phyloP scores from a whole-genome alignment of 2,329 filamentous ascomycete genomes.

The Nothophaeocryptopus gaeumannii region DNA sequence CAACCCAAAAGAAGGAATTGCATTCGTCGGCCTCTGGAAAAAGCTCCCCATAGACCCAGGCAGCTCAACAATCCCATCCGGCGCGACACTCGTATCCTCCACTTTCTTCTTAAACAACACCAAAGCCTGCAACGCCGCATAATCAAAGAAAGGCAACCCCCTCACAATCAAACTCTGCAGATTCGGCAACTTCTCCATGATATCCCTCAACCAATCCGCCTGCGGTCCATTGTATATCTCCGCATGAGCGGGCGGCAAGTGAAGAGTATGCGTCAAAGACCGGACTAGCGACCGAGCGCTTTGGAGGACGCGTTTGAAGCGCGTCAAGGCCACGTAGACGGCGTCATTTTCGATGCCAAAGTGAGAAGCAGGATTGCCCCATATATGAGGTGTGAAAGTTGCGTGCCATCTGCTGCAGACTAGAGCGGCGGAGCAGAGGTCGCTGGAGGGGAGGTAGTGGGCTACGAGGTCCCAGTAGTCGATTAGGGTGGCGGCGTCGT shows the following conservation, averaged over 20 bases:
- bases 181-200: constrained; percentile 57
- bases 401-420: constrained; percentile 58
- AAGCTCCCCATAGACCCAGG: constrained; percentile 32
- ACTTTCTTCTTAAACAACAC: constrained; percentile 29
- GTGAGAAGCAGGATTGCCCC: constrained; percentile 62
- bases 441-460: constrained; percentile 54
- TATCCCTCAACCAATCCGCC: constrained; percentile 58
- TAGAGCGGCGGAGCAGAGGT: constrained; percentile 55
- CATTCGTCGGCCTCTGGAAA: constrained; percentile 18
- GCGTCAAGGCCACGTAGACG: constrained; percentile 59
- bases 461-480: constrained; percentile 58
- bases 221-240: constrained; percentile 61
- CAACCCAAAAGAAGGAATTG: constrained; percentile 43
- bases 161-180: constrained; percentile 60
- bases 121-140: constrained; percentile 54
- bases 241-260: constrained; percentile 58
- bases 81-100: constrained; percentile 21
- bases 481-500: constrained; percentile 54
- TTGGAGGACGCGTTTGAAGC: constrained; percentile 57
- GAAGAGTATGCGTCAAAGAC: constrained; percentile 59
- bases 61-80: constrained; percentile 28
- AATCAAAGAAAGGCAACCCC: constrained; percentile 60
- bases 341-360: constrained; percentile 60
- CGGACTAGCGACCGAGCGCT: constrained; percentile 53
- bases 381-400: constrained; percentile 58